Percentiles rank a stretch among this genome's conserved stretches.
Evolutionary conservation across 352 stramenopile species (phyloP).

Genomic region (Discostella stelligera): DNA sequence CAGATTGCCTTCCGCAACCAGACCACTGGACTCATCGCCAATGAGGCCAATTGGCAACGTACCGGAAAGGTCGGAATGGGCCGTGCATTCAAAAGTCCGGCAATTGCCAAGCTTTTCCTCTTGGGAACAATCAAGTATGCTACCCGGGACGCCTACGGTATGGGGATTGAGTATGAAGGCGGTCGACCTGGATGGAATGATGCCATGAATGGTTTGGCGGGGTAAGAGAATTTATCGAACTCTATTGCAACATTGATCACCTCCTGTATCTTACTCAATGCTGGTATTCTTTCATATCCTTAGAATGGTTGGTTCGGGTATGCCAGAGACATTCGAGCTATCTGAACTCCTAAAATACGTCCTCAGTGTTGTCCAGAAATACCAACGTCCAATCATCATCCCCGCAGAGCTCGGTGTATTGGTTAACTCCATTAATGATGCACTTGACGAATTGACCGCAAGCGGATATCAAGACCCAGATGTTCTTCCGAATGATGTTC

Average conservation of each 20-base stretch:
- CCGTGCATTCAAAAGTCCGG: constrained; percentile 63
- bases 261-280: background rate
- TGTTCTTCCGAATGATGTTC: constrained; percentile 21
- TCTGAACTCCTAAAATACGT: constrained; percentile 78
- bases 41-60: constrained; percentile 73
- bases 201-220: constrained; percentile 83
- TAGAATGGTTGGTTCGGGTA: constrained; percentile 79
- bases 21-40: constrained; percentile 56
- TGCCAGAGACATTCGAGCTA: constrained; percentile 83
- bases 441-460: constrained; percentile 42
- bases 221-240: background rate
- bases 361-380: constrained; percentile 47
- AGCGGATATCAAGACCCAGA: constrained; percentile 42
- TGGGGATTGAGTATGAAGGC: constrained; percentile 85
- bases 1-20: constrained; percentile 48
- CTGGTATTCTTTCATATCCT: background rate
- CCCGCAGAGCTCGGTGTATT: constrained; percentile 67
- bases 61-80: constrained; percentile 41
- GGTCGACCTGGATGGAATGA: constrained; percentile 84
- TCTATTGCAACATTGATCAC: background rate
- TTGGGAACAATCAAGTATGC: constrained; percentile 83
- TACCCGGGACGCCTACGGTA: constrained; percentile 80
- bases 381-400: constrained; percentile 52
- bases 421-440: constrained; percentile 55
- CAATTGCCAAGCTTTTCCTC: constrained; percentile 82